Percentiles rank a stretch among this genome's conserved stretches.
Evolutionary conservation across 352 stramenopile species (phyloP).

Genomic region (Phytopythium helicoides): DNA sequence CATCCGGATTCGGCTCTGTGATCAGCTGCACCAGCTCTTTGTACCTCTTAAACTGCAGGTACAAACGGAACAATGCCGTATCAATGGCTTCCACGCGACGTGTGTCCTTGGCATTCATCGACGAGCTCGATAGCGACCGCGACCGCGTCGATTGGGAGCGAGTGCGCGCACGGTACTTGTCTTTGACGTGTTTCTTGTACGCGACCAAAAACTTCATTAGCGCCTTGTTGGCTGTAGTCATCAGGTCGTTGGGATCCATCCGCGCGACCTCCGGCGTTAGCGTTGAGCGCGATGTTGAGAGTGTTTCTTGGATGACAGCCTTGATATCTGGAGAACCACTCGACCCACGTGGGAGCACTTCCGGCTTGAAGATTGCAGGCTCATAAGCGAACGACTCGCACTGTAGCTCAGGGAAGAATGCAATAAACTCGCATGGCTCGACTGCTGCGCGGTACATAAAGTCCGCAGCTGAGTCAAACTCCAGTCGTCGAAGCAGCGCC

Average conservation of each 20-base stretch:
- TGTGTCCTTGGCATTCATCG: constrained; percentile 56
- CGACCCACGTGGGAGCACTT: constrained; percentile 73
- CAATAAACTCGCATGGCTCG: constrained; percentile 83
- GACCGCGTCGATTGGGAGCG: constrained; percentile 35
- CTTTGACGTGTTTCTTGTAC: constrained; percentile 83
- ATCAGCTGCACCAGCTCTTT: constrained; percentile 79
- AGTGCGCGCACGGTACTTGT: constrained; percentile 47
- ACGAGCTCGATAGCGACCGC: constrained; percentile 30
- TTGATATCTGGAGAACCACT: constrained; percentile 76
- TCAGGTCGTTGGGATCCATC: constrained; percentile 49
- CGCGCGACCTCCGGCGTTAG: constrained; percentile 64
- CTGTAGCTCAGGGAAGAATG: constrained; percentile 84
- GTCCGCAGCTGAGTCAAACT: constrained; percentile 75
- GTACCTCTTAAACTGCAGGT: constrained; percentile 74
- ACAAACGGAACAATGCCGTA: constrained; percentile 80
- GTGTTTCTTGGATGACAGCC: constrained; percentile 72
- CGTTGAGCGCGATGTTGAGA: constrained; percentile 23
- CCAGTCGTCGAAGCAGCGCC: constrained; percentile 67
- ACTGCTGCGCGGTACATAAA: constrained; percentile 87
- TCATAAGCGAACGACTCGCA: constrained; percentile 84
- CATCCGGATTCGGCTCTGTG: constrained; percentile 57
- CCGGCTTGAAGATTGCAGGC: constrained; percentile 74
- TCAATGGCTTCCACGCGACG: constrained; percentile 81
- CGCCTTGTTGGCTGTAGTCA: constrained; percentile 58
- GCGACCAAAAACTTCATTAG: constrained; percentile 80